Evolutionary conservation across 306 rosid genomes (phyloP).

Genomic region (Albizia julibrissin): DNA sequence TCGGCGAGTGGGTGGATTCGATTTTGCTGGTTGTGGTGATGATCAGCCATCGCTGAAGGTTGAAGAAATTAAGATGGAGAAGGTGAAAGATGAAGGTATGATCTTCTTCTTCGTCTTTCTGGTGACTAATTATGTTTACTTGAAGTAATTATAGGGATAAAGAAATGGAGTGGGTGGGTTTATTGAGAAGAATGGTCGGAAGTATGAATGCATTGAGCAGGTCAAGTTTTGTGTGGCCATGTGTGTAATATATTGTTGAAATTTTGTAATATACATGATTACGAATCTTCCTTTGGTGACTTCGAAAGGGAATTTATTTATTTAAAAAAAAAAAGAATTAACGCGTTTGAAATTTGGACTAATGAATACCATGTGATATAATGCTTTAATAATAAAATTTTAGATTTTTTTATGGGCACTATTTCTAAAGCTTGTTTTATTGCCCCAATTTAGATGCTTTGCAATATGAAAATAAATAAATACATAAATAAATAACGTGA

Average conservation of each 20-base stretch:
- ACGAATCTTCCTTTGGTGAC: not conserved
- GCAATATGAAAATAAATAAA: not conserved
- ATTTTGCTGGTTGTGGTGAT: constrained; percentile 56
- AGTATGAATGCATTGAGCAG: not conserved
- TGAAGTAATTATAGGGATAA: not conserved
- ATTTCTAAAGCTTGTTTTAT: not conserved
- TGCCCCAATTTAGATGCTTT: not conserved
- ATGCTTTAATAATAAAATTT: not conserved
- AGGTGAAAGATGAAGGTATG: not conserved
- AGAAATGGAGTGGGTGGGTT: not conserved
- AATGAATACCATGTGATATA: not conserved
- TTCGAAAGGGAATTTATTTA: not conserved
- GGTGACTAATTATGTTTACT: not conserved
- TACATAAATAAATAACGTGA: not conserved
- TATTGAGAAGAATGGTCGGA: not conserved
- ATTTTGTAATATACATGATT: not conserved
- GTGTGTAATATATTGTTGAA: not conserved
- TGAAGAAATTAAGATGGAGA: not conserved
- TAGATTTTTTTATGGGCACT: not conserved
- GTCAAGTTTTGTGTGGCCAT: not conserved
- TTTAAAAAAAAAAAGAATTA: not conserved
- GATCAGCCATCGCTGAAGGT: constrained; percentile 58
- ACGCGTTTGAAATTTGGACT: not conserved
- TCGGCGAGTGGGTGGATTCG: constrained; percentile 64
- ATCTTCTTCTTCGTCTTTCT: not conserved